These are phyloP conservation scores for Solanum lycopersicoides DNA, from an alignment of 257 asterid species.

Conservation along the genomic window DNA sequence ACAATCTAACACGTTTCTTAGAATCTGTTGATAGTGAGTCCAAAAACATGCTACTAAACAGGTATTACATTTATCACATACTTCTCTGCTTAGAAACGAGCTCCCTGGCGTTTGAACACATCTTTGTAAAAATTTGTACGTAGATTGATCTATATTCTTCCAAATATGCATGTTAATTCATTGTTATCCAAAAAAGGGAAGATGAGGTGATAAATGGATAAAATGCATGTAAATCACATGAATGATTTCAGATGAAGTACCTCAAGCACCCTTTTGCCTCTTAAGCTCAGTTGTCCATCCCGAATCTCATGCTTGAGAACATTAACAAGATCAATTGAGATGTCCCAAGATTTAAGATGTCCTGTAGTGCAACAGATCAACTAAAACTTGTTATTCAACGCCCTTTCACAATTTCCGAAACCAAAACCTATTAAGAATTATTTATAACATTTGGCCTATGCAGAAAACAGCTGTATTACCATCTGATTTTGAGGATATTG, in stretches of 20 bases:
- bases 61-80: background rate
- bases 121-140: background rate
- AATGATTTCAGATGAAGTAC: background rate
- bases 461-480: constrained; percentile 6
- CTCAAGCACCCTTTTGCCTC: constrained; percentile 30
- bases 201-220: background rate
- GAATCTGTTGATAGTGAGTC: background rate
- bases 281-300: constrained; percentile 27
- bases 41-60: background rate
- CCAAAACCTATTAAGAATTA: background rate
- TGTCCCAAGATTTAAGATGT: constrained; percentile 18
- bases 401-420: background rate
- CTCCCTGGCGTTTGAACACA: background rate
- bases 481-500: constrained; percentile 20
- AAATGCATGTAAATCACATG: background rate
- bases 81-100: background rate
- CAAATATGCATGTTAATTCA: background rate
- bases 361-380: constrained; percentile 8
- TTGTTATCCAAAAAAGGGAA: background rate
- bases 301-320: constrained; percentile 33
- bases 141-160: background rate
- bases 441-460: background rate
- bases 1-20: background rate
- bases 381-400: background rate
- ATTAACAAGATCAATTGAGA: constrained; percentile 25